A percentile compares a stretch with the other conserved stretches of the same genome.
These are phyloP conservation scores for Trametes maxima DNA, from an alignment of 768 basidiomycete genomes.

Conservation along the genomic window DNA sequence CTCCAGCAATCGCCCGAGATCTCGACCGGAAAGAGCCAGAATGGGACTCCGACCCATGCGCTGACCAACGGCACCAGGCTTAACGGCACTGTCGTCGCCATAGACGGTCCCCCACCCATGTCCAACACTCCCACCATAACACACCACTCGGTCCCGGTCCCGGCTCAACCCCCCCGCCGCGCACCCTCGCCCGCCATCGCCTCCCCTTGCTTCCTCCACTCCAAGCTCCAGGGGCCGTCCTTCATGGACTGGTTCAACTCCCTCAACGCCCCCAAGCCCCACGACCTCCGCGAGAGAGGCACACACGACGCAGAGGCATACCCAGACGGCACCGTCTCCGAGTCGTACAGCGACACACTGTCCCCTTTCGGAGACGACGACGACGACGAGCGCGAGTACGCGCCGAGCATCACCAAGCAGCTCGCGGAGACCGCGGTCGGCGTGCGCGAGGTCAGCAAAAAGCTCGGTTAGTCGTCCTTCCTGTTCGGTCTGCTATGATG, in stretches of 20 bases:
- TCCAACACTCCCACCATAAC: slow-evolving; percentile 20
- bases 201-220: slow-evolving; percentile 94
- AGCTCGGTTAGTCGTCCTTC: slow-evolving; percentile 68
- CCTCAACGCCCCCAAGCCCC: slow-evolving; percentile 7
- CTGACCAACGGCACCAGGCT: slow-evolving; percentile 18
- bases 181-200: slow-evolving; percentile 30
- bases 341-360: slow-evolving; percentile 25
- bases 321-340: slow-evolving; percentile 27
- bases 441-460: slow-evolving; percentile 98
- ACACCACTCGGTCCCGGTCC: slow-evolving; percentile 17
- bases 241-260: slow-evolving; percentile 69
- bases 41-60: slow-evolving; percentile 5
- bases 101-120: slow-evolving; percentile 12
- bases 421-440: slow-evolving; percentile 96
- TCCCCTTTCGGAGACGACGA: slow-evolving; percentile 31
- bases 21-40: slow-evolving; percentile 1
- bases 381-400: slow-evolving; percentile 70
- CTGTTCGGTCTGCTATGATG: slow-evolving; percentile 15
- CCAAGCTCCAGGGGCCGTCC: slow-evolving; percentile 82
- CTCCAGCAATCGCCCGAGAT: slow-evolving; percentile 34
- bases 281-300: slow-evolving; percentile 18
- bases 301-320: slow-evolving; percentile 25
- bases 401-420: slow-evolving; percentile 83
- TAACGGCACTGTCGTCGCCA: slow-evolving; percentile 23
- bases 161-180: slow-evolving; percentile 15